Evolutionary conservation across 225 moss, liverwort and hornwort species (phyloP), one percentile per base, ranked within the genome.

Genomic region (Bryoerythrophyllum caledonicum): DNA sequence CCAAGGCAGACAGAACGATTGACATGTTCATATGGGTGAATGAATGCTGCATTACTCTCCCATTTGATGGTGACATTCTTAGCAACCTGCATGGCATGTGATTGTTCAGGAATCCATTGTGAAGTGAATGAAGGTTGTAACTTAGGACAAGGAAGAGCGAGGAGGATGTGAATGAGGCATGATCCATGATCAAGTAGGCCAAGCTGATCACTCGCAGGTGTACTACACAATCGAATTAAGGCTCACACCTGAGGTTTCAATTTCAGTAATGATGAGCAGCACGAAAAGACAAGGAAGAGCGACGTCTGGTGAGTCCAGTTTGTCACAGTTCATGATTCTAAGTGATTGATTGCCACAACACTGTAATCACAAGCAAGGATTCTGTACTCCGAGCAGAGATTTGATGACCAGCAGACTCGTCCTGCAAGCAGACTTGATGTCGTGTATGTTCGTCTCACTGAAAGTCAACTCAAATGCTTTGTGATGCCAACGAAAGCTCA

Each of bases 401-500:
- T 37, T 37, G 37, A 7, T 37, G 37, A 6, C 8, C 37, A 37
- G 37, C 37, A 7, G 38, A 38, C 38, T 38, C 10, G 38, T 38
- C 38, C 1, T 38, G 38, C 1, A 38, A 9, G 38, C 8, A 38
- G 38, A 38, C 0, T 38, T 38, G 10, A 38, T 60, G 60, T 51
- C 23, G 52, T 64, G 35, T 9, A 13, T 65, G 6, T 61, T 23
- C 10, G 60, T 63, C 76, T 2, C 85, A 91, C 37, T 92, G 21
- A 96, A 96, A 80, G 87, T 94, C 27, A 96, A 89, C 21, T 6
- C 48, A 49, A 0, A 6, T 49, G 4, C 48, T 17, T 6, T 48
- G 48, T 6, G 91, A 92, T 57, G 76, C 61, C 7, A 68, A 77
- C n/a, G 80, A 78, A 67, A 91, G 94, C 74, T 84, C 92, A 1